Percentiles rank a stretch among this genome's conserved stretches.
Evolutionary conservation across 805 yeast genomes (phyloP).

Genomic region (Starmerella etchellsii): DNA sequence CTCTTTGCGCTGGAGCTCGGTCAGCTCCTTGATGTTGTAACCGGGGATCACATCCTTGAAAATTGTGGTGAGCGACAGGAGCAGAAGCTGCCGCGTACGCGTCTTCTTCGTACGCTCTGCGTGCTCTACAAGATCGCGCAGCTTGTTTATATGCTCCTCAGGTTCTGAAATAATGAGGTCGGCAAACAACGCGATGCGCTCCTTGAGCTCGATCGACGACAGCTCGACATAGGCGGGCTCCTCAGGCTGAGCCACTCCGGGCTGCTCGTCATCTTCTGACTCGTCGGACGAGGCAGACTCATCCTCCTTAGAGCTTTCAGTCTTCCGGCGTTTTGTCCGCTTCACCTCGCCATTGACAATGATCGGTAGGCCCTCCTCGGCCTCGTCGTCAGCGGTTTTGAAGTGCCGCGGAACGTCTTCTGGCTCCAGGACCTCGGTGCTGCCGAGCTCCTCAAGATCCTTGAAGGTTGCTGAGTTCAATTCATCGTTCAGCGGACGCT

Average conservation of each 20-base stretch:
- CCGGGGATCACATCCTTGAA: slow-evolving; percentile 81
- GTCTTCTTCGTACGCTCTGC: slow-evolving; percentile 30
- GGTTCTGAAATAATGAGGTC: slow-evolving; percentile 73
- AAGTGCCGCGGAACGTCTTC: slow-evolving; percentile 58
- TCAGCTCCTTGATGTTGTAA: slow-evolving; percentile 68
- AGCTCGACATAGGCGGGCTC: slow-evolving; percentile 36
- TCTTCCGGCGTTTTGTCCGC: slow-evolving; percentile 35
- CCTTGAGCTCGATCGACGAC: slow-evolving; percentile 50
- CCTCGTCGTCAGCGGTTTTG: slow-evolving; percentile 25
- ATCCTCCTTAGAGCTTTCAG: slow-evolving; percentile 17
- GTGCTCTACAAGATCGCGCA: slow-evolving; percentile 38
- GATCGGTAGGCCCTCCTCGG: slow-evolving; percentile 66
- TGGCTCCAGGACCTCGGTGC: slow-evolving; percentile 35
- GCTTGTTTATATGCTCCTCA: slow-evolving; percentile 59
- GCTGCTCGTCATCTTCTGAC: slow-evolving; percentile 23
- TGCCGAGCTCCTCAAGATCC: background rate
- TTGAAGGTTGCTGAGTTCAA: slow-evolving; percentile 1
- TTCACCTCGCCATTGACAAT: slow-evolving; percentile 58
- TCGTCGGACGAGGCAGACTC: slow-evolving; percentile 18
- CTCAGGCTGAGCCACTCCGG: slow-evolving; percentile 18
- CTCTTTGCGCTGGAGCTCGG: slow-evolving; percentile 69
- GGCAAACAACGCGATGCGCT: slow-evolving; percentile 71
- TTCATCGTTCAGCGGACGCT: slow-evolving; percentile 13
- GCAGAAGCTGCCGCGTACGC: slow-evolving; percentile 50
- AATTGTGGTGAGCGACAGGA: slow-evolving; percentile 69